Percentiles rank a stretch among this genome's conserved stretches.
These are phyloP conservation scores for Trichosporon sp. DNA, from an alignment of 1,284 basidiomycete species.

Conservation along the genomic window DNA sequence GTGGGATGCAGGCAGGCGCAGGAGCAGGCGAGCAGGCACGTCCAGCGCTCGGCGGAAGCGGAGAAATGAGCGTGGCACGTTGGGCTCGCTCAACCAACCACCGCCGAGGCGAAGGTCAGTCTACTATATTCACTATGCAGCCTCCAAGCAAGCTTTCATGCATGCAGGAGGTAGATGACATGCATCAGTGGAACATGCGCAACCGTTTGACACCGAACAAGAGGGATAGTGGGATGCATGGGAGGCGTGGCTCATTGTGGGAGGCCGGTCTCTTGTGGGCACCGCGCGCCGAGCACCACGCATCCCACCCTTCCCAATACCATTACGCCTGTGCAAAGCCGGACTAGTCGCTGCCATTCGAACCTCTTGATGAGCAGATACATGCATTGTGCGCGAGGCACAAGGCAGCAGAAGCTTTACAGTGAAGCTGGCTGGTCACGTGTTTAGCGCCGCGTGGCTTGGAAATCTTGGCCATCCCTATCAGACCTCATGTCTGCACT, in stretches of 20 bases:
- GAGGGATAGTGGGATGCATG: neutral
- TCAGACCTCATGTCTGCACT: no score
- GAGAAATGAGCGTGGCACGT: slow-evolving; percentile 16
- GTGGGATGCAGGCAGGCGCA: slow-evolving; percentile 10
- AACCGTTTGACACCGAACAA: neutral
- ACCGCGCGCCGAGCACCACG: no score
- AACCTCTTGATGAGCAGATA: neutral
- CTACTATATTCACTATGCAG: neutral
- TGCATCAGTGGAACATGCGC: neutral
- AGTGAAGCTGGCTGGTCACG: neutral
- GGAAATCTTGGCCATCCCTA: no score
- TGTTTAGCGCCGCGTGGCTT: neutral
- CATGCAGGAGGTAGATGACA: neutral
- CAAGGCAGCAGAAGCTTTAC: neutral
- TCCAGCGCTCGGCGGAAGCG: slow-evolving; percentile 18
- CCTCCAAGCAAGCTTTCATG: neutral
- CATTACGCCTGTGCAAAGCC: no score
- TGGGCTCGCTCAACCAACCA: neutral
- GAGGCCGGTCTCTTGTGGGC: no score
- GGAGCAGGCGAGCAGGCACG: slow-evolving; percentile 14
- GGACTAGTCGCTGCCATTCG: no score
- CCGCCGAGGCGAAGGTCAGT: neutral
- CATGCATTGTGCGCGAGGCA: neutral
- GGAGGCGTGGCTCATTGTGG: neutral
- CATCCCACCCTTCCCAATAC: no score